These are phyloP conservation scores for Avena atlantica DNA, from an alignment of 176 grass and related monocot genomes.

Conservation along the genomic window DNA sequence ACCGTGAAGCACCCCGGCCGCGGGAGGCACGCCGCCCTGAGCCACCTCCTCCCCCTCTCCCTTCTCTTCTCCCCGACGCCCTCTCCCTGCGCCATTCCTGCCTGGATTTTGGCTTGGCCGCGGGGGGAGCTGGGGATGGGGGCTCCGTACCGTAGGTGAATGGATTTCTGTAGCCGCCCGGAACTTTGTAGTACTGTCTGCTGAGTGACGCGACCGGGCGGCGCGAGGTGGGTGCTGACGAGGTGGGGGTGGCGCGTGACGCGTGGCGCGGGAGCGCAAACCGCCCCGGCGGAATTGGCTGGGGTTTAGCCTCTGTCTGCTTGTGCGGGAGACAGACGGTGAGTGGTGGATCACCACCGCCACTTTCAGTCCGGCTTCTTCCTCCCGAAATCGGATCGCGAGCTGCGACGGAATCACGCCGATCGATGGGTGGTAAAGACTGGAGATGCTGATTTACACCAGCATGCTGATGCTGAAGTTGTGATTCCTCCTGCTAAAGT, in stretches of 20 bases:
- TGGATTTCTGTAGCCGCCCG: neutral
- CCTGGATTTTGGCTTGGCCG: neutral
- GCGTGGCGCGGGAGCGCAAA: slow-evolving; percentile 38
- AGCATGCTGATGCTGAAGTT: neutral
- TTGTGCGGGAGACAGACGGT: neutral
- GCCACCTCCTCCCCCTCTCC: neutral
- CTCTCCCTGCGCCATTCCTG: slow-evolving; percentile 37
- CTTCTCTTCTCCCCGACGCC: slow-evolving; percentile 12
- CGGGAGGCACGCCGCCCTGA: slow-evolving; percentile 53
- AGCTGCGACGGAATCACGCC: too few relatives aligned
- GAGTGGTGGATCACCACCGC: too few relatives aligned
- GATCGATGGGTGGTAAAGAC: neutral
- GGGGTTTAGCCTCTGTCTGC: neutral
- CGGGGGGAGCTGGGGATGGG: neutral
- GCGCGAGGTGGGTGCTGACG: slow-evolving; percentile 18
- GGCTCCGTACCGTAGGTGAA: slow-evolving; percentile 1
- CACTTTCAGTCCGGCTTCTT: too few relatives aligned
- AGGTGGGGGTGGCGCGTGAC: too few relatives aligned
- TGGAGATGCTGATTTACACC: neutral
- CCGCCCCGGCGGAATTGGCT: neutral
- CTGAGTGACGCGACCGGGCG: neutral
- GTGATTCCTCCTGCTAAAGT: neutral
- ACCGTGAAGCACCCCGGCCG: slow-evolving; percentile 64
- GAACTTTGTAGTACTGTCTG: neutral
- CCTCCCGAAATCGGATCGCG: neutral